phyloP scores from a whole-genome alignment of 2,329 filamentous ascomycete genomes.

The Verticillium alfalfae region DNA sequence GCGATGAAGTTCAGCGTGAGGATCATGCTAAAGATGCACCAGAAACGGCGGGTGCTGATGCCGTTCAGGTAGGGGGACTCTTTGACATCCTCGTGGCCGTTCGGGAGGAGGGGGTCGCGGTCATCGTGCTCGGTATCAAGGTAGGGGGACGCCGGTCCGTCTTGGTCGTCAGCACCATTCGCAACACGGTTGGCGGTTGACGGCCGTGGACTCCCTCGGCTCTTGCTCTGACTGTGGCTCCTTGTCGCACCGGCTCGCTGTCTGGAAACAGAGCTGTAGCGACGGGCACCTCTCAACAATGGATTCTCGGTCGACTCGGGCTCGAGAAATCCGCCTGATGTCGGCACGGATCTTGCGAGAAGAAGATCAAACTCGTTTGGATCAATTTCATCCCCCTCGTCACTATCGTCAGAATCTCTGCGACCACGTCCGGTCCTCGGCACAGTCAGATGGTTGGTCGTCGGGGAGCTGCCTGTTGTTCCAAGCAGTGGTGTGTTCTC shows the following conservation, averaged over 20 bases:
- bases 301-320: slow-evolving; percentile 33
- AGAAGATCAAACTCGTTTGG: slow-evolving; percentile 28
- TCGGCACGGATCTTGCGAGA: slow-evolving; percentile 33
- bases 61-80: slow-evolving; percentile 33
- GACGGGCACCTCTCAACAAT: slow-evolving; percentile 28
- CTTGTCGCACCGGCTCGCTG: not conserved
- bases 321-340: slow-evolving; percentile 28
- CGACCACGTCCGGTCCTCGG: not conserved
- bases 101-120: slow-evolving; percentile 1
- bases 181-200: not conserved
- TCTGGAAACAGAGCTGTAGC: slow-evolving; percentile 15
- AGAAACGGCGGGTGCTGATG: slow-evolving; percentile 48
- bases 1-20: slow-evolving; percentile 52
- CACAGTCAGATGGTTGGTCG: not conserved
- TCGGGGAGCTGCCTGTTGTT: not conserved
- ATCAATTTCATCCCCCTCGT: slow-evolving; percentile 18
- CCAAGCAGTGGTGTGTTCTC: not conserved
- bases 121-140: not conserved
- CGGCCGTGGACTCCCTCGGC: too few species aligned
- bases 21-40: slow-evolving; percentile 56
- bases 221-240: not conserved
- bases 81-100: slow-evolving; percentile 4
- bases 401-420: not conserved
- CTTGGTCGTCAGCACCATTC: not conserved
- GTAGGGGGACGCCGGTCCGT: not conserved